Base-by-base conservation (phyloP, 768 basidiomycete genomes). In the Pleurotus citrinopileatus region DNA sequence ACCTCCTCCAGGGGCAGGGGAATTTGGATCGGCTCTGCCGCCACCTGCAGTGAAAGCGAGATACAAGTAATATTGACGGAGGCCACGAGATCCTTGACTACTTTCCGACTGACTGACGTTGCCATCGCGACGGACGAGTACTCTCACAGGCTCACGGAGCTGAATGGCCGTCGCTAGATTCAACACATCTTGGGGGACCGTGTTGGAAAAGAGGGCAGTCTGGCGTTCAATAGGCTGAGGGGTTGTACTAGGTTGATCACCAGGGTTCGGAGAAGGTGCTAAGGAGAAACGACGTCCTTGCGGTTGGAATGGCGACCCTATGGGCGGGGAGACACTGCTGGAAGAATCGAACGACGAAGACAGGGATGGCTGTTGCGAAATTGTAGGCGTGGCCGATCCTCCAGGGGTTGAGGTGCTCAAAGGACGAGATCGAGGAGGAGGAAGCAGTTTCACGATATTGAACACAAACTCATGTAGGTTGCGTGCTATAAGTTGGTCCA, bases 41-140 rank as follows among this genome's bases (percentile, higher is more conserved):
- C 48, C 48, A 17, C 90, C 87, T 10, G 94, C 91, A 1, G 94
- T 95, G 68, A 98, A 94, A 1, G 96, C 92, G 23, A 98, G 80
- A 66, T 97, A 99, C 34, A 98, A 80, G 71, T 98, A 99, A 70
- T 91, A 98, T 64, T 98, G 96, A 52, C 95, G 89, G 28, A 98
- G 74, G 19, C 91, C 91, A 19, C 92, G 83, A 52, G 90, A 85
- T 40, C 85, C 82, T 67, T 88, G 87, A 27, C 65, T 68, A 37
- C 72, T 78, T 28, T 86, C 84, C 36, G 88, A 80, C 3, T 84
- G 79, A 27, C 84, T 84, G 45, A 89, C 86, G 62, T 90, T 91
- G 36, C 91, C 91, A 60, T 94, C 91, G 15, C 96, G 81, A 50
- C 97, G 83, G 20, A 99, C 97, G 17, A 99, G 84, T n/a, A 99